Evolutionary conservation across 2,329 filamentous ascomycete genomes (phyloP), one percentile per base, ranked within the genome.

Genomic region (Diaporthe humulicola): DNA sequence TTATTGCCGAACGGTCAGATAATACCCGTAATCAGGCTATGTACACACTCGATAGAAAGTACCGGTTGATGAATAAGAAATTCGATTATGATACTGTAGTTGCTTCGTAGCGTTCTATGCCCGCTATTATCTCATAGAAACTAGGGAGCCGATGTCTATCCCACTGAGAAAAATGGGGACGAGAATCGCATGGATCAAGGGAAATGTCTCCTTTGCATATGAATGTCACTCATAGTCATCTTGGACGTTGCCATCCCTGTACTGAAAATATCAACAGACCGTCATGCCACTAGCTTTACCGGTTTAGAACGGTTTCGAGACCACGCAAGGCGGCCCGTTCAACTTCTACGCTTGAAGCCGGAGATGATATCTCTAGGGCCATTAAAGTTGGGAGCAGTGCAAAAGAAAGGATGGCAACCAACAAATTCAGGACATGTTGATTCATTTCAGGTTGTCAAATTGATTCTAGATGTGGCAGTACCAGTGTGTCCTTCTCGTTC

Each of bases 81-180:
- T n/a, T 7, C 45, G 7, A n/a, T 22, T 9, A 25, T 38, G 10
- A 28, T 3, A 15, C 50, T 14, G 9, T 3, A 12, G 14, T 28
- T 6, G 25, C n/a, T 12, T 52, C 25, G 50, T n/a, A 25, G 8
- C 3, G n/a, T 4, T 14, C 25, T 52, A 15, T 14, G 8, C 2
- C 40, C 17, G 19, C 58, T 45, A 64, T 64, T 64, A 64, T 64
- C 38, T 64, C 25, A 64, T 14, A 22, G 8, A 30, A 64, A 64
- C 9, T 15, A 15, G 1, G 3, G 6, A 2, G 3, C 7, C 30
- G 8, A 17, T 14, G 19, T 33, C 33, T 5, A 1, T 5, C 6
- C 14, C 0, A 9, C 54, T 2, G n/a, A 6, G 52, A 25, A n/a
- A 28, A 15, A 14, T 25, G 5, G 3, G 33, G 10, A 38, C 3